Percentiles rank a stretch among this genome's conserved stretches.
These are phyloP conservation scores for Pleurotus tuber-regium DNA, from an alignment of 768 basidiomycete genomes.

Conservation along the genomic window DNA sequence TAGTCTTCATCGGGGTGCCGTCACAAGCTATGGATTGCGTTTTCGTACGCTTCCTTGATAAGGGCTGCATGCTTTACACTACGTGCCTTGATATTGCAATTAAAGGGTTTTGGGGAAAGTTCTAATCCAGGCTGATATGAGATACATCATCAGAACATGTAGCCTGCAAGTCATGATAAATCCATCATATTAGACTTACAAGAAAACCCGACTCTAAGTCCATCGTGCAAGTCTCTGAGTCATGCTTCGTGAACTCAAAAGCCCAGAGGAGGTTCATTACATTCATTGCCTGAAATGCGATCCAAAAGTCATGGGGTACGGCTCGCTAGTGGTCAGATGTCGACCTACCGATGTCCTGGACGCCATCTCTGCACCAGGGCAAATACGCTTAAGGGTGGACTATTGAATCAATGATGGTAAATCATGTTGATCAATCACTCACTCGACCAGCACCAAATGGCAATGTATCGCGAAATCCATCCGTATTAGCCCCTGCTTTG, in stretches of 20 bases:
- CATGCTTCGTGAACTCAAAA: constrained; percentile 20
- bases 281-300: constrained; percentile 14
- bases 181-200: not conserved
- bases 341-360: not conserved
- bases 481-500: constrained; percentile 12
- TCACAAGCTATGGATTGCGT: no score
- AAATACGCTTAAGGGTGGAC: not conserved
- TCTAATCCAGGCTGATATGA: not conserved
- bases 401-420: no score
- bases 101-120: not conserved
- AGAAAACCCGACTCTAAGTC: not conserved
- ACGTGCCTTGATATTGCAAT: not conserved
- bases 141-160: not conserved
- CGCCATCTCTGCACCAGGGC: not conserved
- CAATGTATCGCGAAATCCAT: constrained; percentile 13
- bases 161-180: not conserved
- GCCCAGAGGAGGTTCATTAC: constrained; percentile 28
- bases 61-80: not conserved
- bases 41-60: not conserved
- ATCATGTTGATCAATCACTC: not conserved
- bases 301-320: not conserved
- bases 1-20: no score
- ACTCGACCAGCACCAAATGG: constrained; percentile 19
- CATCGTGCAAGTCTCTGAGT: not conserved
- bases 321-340: not conserved